Evolutionary conservation across 352 stramenopile genomes (phyloP).

Genomic region (Peronosclerospora sorghi): DNA sequence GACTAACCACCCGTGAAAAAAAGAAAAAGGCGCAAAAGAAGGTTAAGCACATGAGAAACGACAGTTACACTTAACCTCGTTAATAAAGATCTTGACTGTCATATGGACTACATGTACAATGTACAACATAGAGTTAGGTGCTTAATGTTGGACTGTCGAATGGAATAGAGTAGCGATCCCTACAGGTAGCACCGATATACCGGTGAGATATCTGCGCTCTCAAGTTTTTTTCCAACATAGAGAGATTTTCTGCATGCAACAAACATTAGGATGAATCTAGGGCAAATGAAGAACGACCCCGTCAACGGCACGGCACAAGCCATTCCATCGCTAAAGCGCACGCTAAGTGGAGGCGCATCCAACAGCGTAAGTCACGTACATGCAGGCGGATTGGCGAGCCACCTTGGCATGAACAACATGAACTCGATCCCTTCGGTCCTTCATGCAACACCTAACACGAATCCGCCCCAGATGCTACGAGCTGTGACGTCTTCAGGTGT

Average conservation of each 20-base stretch:
- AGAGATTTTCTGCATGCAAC: neutral
- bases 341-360: slow-evolving; percentile 56
- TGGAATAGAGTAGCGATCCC: neutral
- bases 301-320: slow-evolving; percentile 37
- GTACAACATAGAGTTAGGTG: neutral
- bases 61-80: slow-evolving; percentile 4
- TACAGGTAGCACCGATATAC: neutral
- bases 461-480: slow-evolving; percentile 74
- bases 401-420: slow-evolving; percentile 64
- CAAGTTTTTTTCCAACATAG: neutral
- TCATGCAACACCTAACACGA: slow-evolving; percentile 52
- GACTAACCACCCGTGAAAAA: slow-evolving; percentile 2
- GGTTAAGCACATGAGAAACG: slow-evolving; percentile 8
- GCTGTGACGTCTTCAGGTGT: slow-evolving; percentile 74
- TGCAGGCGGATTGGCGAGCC: slow-evolving; percentile 27
- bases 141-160: neutral
- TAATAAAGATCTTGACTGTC: too few relatives aligned
- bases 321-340: slow-evolving; percentile 82
- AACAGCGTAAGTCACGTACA: slow-evolving; percentile 27
- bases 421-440: slow-evolving; percentile 75
- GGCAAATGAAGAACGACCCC: slow-evolving; percentile 55
- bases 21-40: slow-evolving; percentile 3
- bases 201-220: neutral
- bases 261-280: slow-evolving; percentile 46
- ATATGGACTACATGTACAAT: too few relatives aligned